Base-by-base conservation (phyloP, 164 flowering plant genomes). In the Tetrastigma voinierianum region DNA sequence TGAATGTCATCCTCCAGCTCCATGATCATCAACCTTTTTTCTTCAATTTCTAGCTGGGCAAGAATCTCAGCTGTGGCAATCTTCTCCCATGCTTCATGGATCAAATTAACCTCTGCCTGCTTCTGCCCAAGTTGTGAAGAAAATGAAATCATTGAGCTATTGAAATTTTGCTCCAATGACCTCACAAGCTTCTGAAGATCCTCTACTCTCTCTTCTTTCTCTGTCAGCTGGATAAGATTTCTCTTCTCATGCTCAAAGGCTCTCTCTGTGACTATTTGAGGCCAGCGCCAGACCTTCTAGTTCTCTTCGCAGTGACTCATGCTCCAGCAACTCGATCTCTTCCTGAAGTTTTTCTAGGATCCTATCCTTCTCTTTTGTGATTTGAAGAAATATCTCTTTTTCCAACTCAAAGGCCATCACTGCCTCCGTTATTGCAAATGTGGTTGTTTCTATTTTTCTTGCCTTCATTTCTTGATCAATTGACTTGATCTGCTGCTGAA, bases 241-340 rank as follows among this genome's bases (percentile, higher is more conserved):
- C 74, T 75, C 61, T 75, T 79, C 72, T 81, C 87, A 21, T 67
- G 57, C 72, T 72, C 70, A 62, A 76, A 70, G 20, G 51, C 58
- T 60, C 51, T 79, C 72, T 86, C 89, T 9, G 72, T 72, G 9
- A 65, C 61, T 25, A 69, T 78, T 18, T 67, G 80, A 48, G n/a
- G 83, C 65, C 19, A 82, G 62, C 32, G 79, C 59, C 5, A 73
- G 59, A 24, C 58, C 63, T 80, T 86, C 91, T 16, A 83, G 51
- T 66, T 84, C 88, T 70, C 74, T 78, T 54, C 71, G 73, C 51
- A 81, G 14, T 64, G 78, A 76, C 62, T 85, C 89, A 71, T 80
- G 72, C 64, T 82, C 83, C 70, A 79, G 67, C 57, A 24, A 45
- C n/a, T 52, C 74, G 51, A 82, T 59, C 72, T 81, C 80, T 59